Evolutionary conservation across 2,329 filamentous ascomycete genomes (phyloP).

Genomic region (Thelonectria blattea): DNA sequence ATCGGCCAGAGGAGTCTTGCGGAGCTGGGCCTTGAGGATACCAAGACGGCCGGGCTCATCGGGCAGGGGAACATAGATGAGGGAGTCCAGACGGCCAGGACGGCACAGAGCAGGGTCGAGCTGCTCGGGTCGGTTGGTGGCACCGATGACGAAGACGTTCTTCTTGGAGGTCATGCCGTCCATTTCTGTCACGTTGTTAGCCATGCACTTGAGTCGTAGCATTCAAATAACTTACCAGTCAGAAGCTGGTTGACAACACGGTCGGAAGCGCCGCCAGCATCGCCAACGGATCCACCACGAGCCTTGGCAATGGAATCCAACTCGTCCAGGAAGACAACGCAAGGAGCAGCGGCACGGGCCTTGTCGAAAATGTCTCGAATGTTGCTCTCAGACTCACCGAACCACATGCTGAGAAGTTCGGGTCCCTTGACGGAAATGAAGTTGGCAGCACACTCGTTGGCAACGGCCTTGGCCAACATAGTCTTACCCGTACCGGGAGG

Average conservation of each 20-base stretch:
- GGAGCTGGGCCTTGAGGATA: slow-evolving; percentile 94
- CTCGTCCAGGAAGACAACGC: slow-evolving; percentile 98
- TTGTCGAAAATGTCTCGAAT: slow-evolving; percentile 99
- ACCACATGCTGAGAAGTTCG: slow-evolving; percentile 99
- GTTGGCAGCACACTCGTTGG: slow-evolving; percentile 99
- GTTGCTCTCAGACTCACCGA: slow-evolving; percentile 99
- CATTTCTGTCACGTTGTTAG: slow-evolving; percentile 75
- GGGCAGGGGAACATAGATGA: slow-evolving; percentile 97
- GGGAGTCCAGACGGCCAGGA: slow-evolving; percentile 96
- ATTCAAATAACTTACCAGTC: slow-evolving; percentile 69
- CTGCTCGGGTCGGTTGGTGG: slow-evolving; percentile 98
- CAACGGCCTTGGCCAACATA: slow-evolving; percentile 97
- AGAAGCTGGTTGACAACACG: slow-evolving; percentile 99
- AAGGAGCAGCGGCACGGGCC: slow-evolving; percentile 95
- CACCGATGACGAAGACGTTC: slow-evolving; percentile 99
- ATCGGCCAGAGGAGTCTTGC: slow-evolving; percentile 90
- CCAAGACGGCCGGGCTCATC: slow-evolving; percentile 87
- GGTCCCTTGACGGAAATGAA: slow-evolving; percentile 99
- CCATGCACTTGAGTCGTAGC: slow-evolving; percentile 5
- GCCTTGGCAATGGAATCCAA: slow-evolving; percentile 99
- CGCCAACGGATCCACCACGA: slow-evolving; percentile 93
- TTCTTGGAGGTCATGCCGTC: slow-evolving; percentile 99
- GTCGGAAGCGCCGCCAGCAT: slow-evolving; percentile 97
- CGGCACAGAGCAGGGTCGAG: slow-evolving; percentile 97
- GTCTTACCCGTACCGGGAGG: slow-evolving; percentile 99